phyloP scores from a whole-genome alignment of 2,329 filamentous ascomycete species.

The Coniosporium tulheliwenetii region DNA sequence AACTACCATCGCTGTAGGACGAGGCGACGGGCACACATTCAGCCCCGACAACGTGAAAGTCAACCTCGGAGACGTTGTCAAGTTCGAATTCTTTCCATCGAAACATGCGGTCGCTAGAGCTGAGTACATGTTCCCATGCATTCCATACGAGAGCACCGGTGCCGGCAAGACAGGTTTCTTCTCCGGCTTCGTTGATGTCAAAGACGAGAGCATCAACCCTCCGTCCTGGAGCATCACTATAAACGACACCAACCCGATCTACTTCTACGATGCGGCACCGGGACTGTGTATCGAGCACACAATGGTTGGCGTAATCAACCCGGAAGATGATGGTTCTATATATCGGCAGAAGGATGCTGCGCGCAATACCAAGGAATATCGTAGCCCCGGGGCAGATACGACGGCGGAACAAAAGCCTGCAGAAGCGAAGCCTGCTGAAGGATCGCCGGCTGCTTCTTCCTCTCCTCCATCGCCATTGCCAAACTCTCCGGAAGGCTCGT shows the following conservation, averaged over 20 bases:
- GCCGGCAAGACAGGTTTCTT: slow-evolving; percentile 36
- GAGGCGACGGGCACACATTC: slow-evolving; percentile 16
- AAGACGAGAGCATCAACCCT: slow-evolving; percentile 28
- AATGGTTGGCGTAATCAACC: slow-evolving; percentile 63
- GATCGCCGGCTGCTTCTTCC: no score
- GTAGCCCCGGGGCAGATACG: no score
- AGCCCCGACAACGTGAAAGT: slow-evolving; percentile 21
- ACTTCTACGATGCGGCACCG: slow-evolving; percentile 50
- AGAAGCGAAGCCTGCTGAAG: no score
- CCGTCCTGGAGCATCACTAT: slow-evolving; percentile 29
- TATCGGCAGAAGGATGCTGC: no score
- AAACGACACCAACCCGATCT: slow-evolving; percentile 47
- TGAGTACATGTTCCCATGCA: slow-evolving; percentile 35
- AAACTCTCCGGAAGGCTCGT: no score
- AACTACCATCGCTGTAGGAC: slow-evolving; percentile 21
- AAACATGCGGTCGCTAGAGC: slow-evolving; percentile 7
- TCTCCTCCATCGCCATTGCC: no score
- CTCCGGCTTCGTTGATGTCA: slow-evolving; percentile 32
- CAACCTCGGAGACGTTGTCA: slow-evolving; percentile 13
- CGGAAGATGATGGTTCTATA: slow-evolving; percentile 15
- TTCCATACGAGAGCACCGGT: slow-evolving; percentile 42
- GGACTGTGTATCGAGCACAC: slow-evolving; percentile 40
- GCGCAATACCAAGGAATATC: no score
- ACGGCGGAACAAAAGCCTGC: no score
- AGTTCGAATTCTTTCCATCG: slow-evolving; percentile 8